Evolutionary conservation across 805 yeast species (phyloP).

Genomic region (Wickerhamiella shivajii): DNA sequence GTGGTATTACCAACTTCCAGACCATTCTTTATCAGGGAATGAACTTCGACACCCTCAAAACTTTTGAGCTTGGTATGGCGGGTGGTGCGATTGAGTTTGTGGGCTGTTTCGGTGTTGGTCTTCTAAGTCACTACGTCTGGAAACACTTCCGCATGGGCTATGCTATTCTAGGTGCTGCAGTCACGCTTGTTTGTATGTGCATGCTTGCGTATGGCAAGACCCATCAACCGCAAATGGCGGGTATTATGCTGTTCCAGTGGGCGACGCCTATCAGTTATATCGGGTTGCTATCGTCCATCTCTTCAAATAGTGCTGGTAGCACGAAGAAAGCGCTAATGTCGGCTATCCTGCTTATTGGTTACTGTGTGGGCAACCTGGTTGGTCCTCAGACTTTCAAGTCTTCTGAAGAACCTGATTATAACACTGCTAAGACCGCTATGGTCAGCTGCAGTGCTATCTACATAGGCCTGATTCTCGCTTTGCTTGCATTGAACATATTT

Average conservation of each 20-base stretch:
- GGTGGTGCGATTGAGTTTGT: conserved; percentile 31
- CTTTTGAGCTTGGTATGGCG: conserved; percentile 31
- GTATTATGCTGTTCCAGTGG: conserved; percentile 26
- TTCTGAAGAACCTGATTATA: conserved; percentile 42
- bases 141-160: conserved; percentile 12
- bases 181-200: conserved; percentile 31
- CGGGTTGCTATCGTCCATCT: conserved; percentile 11
- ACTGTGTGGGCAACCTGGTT: conserved; percentile 54
- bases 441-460: conserved; percentile 36
- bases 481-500: conserved; percentile 15
- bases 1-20: conserved; percentile 38
- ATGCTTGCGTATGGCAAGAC: conserved; percentile 32
- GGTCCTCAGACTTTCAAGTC: conserved; percentile 61
- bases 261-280: conserved; percentile 20
- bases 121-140: conserved; percentile 10
- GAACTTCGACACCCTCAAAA: conserved; percentile 16
- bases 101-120: conserved; percentile 10
- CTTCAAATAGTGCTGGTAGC: conserved; percentile 51
- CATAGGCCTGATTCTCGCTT: conserved; percentile 19
- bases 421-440: conserved; percentile 42
- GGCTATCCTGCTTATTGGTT: conserved; percentile 46
- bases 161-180: conserved; percentile 37
- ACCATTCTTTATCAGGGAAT: conserved; percentile 30
- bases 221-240: conserved; percentile 28
- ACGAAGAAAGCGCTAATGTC: conserved; percentile 53